Evolutionary conservation across 2,329 filamentous ascomycete species (phyloP), one percentile per base, ranked within the genome.

Genomic region (Emergomyces pasteurianus): DNA sequence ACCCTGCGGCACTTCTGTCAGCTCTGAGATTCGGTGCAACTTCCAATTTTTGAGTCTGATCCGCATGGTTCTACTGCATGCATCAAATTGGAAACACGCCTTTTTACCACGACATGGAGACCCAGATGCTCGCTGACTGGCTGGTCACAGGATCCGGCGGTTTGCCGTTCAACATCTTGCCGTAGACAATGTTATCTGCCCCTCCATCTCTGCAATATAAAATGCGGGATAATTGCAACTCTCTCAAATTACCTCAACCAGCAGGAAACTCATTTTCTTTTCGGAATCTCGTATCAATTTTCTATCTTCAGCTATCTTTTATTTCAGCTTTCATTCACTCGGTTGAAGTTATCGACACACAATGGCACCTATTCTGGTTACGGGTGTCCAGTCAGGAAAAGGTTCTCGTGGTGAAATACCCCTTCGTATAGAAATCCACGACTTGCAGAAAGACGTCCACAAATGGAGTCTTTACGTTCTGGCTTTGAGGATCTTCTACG

Each of bases 301-400:
- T 3, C 46, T 38, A 34, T 28, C 3, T 46, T 18, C 23, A 46
- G 18, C 31, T 46, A 9, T 47, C 18, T 57, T 46, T 34, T 31
- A 31, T 31, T 23, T 43, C 14, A 57, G 16, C 26, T 7, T 55
- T 40, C 21, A 16, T 3, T 34, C 4, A 40, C 21, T 2, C 10
- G 34, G 7, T 40, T 40, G 31, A 55, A 40, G 36, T 38, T 14
- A 10, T 26, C 16, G 28, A 10, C 16, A 46, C 3, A 46, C 38
- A 57, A 57, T 57, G 55, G 55, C 55, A n/a, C 55, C 55, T n/a
- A 57, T 57, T 57, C 38, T 9, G 42, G 55, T 57, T 12, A 57
- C 40, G 2, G 55, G 55, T 21, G 55, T 57, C 42, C 38, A 47
- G 40, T 40, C 40, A 26, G 55, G 55, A 14, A 57, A 57, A 5